Evolutionary conservation across 2,329 filamentous ascomycete genomes (phyloP).

Genomic region (Botrytis paeoniae): DNA sequence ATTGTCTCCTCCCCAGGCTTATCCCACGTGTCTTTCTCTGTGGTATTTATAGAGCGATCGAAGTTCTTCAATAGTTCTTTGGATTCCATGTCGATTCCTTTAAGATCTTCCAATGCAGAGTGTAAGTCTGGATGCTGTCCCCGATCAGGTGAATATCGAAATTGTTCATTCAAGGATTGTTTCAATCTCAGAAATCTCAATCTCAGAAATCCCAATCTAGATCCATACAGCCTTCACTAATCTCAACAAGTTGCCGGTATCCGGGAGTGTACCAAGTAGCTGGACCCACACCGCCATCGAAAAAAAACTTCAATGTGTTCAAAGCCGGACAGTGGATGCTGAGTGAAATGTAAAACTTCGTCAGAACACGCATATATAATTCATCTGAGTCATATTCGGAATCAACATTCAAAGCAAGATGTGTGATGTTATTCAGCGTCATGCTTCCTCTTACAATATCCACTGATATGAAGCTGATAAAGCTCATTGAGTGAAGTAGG

Average conservation of each 20-base stretch:
- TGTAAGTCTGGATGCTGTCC: too few species aligned
- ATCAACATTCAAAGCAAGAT: background rate
- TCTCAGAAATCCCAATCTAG: background rate
- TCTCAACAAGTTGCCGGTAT: background rate
- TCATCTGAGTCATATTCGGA: background rate
- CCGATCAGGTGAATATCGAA: too few species aligned
- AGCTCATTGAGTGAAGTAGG: fast-evolving
- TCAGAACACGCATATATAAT: background rate
- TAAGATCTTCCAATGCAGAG: fast-evolving
- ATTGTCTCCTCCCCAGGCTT: background rate
- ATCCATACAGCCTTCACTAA: background rate
- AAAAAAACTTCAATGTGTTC: background rate
- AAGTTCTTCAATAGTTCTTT: background rate
- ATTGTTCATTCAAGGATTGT: too few species aligned
- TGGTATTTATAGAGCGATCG: background rate
- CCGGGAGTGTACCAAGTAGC: fast-evolving
- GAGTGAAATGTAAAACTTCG: background rate
- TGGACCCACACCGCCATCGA: fast-evolving
- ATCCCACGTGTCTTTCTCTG: background rate
- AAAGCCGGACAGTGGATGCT: background rate
- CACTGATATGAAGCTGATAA: fast-evolving
- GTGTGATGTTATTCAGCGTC: background rate
- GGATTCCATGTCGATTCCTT: fast-evolving
- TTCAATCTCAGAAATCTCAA: background rate
- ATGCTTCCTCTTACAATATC: fast-evolving